These are phyloP conservation scores for Capsicum pubescens DNA, from an alignment of 257 asterid species.

Conservation along the genomic window DNA sequence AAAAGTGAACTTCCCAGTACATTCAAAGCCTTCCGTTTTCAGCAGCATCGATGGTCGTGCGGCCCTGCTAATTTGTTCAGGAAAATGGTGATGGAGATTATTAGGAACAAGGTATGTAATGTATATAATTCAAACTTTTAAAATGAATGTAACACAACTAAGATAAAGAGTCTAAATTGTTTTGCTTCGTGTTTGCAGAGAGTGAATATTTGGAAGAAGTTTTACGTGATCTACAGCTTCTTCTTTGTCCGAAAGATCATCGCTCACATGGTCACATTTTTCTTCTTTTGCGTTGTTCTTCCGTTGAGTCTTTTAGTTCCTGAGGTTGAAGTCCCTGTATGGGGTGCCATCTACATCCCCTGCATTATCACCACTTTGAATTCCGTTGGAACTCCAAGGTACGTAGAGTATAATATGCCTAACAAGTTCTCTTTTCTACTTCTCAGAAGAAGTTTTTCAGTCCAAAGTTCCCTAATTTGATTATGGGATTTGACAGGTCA, in stretches of 20 bases:
- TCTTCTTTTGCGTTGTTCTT: slow-evolving; percentile 68
- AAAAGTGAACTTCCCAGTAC: slow-evolving; percentile 77
- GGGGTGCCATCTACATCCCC: slow-evolving; percentile 65
- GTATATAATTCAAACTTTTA: neutral
- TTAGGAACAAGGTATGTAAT: slow-evolving; percentile 49
- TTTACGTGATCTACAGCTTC: slow-evolving; percentile 70
- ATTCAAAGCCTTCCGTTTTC: slow-evolving; percentile 67
- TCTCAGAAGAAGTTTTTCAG: neutral
- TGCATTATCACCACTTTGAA: slow-evolving; percentile 63
- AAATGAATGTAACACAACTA: neutral
- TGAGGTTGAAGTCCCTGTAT: slow-evolving; percentile 69
- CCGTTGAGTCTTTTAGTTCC: slow-evolving; percentile 66
- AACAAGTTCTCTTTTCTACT: neutral
- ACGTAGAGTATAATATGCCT: neutral
- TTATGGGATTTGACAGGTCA: slow-evolving; percentile 47
- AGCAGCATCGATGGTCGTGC: slow-evolving; percentile 77
- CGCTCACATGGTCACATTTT: slow-evolving; percentile 64
- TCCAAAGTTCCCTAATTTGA: neutral
- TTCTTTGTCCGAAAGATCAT: slow-evolving; percentile 68
- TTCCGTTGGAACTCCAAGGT: slow-evolving; percentile 81
- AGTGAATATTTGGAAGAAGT: slow-evolving; percentile 59
- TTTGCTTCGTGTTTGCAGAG: slow-evolving; percentile 40
- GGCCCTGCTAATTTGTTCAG: slow-evolving; percentile 68
- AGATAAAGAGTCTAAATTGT: neutral
- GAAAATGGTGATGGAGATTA: slow-evolving; percentile 61